Conservation (phyloP, 148 eudicot genomes). For the Amaranthus hypochondriacus region DNA sequence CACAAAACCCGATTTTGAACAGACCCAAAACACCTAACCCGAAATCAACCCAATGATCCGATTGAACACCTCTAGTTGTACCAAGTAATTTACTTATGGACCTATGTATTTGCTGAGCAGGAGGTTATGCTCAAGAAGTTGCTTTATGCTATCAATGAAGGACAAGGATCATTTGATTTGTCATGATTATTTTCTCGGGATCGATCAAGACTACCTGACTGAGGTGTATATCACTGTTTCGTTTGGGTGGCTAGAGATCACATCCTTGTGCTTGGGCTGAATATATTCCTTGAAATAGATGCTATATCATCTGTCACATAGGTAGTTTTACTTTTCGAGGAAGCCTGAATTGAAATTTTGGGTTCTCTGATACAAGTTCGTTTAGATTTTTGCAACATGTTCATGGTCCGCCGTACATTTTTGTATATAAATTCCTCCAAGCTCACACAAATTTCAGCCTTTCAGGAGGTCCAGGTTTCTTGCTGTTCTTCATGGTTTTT, state of each 20-base stretch:
- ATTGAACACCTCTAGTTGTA: too few species aligned
- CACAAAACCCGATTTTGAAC: too few species aligned
- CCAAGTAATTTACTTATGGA: not conserved
- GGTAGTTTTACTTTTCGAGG: slow-evolving; percentile 17
- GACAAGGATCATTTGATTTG: slow-evolving; percentile 92
- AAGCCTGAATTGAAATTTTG: slow-evolving; percentile 17
- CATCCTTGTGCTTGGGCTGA: slow-evolving; percentile 17
- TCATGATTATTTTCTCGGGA: slow-evolving; percentile 30
- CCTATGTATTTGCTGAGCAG: slow-evolving; percentile 32
- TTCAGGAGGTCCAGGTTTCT: slow-evolving; percentile 17
- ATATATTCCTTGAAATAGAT: slow-evolving; percentile 18
- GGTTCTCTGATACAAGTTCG: slow-evolving; percentile 16
- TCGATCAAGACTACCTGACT: not conserved
- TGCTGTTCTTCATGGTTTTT: not conserved
- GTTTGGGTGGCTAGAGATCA: slow-evolving; percentile 15
- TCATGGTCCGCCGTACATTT: slow-evolving; percentile 21
- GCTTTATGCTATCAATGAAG: slow-evolving; percentile 85
- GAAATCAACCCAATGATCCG: too few species aligned
- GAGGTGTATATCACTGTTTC: slow-evolving; percentile 8
- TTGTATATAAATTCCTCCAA: slow-evolving; percentile 25
- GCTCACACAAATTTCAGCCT: slow-evolving; percentile 5
- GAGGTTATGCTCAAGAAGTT: slow-evolving; percentile 87
- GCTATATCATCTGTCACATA: not conserved
- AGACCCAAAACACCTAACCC: too few species aligned
- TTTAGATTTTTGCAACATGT: slow-evolving; percentile 18